Base-by-base conservation (phyloP, 257 asterid species). In the Solanum neorickii region DNA sequence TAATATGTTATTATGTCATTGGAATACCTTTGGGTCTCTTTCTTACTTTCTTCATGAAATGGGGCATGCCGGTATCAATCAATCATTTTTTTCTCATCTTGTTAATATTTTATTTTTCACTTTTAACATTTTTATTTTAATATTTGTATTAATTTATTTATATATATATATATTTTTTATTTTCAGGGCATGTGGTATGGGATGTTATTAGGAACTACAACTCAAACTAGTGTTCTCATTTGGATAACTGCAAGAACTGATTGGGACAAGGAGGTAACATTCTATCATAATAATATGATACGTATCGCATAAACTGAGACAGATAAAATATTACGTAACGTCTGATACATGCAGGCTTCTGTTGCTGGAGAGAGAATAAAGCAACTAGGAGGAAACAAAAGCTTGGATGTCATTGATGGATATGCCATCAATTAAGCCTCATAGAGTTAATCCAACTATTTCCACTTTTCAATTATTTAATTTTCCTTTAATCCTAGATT, bases 141-240 rank as follows among this genome's bases (percentile, higher is more conserved):
- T 52, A 9, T 6, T 52, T 0, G n/a, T 18, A 18, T 52, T 52
- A 52, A 52, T 18, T 52, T 37, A 37, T 37, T 16, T 2, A 52
- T 16, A 15, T 18, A 52, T 16, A 15, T 18, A 3, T 33, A 3
- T 52, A 3, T 33, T 3, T 33, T 52, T 52, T 18, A 10, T 18
- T 56, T 18, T 29, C 35, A 80, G 88, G 86, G 86, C 20, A 87
- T 87, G 72, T 80, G 88, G 88, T 80, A 87, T 80, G 88, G 88
- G 49, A 59, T 78, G 88, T n/a, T 42, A 59, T 16, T 84, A n/a
- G 86, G 88, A 46, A 78, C 83, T 59, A 65, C 60, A 3, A 15
- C 44, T 23, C 86, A 87, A n/a, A 87, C 86, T 16, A 18, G 31
- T 65, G 16, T 42, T 35, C 86, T 86, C 9, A 59, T 87, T 62